Conservation (phyloP, 108 stramenopile genomes). For the Seminavis robusta region DNA sequence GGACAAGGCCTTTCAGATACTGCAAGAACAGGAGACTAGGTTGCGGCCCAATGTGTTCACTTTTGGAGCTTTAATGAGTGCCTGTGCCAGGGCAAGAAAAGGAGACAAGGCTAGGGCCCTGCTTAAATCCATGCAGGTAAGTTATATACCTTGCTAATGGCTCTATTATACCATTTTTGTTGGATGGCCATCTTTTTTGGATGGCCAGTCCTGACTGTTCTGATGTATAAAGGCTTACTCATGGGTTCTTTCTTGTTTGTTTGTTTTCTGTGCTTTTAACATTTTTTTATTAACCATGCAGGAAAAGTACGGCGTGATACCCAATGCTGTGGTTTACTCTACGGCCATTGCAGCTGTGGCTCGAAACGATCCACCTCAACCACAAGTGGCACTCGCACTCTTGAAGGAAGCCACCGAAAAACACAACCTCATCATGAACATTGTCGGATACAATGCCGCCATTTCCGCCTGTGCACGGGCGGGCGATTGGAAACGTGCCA, state of each 20-base stretch:
- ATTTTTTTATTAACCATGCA: too few species aligned
- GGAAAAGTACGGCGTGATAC: conserved; percentile 30
- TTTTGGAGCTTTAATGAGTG: conserved; percentile 67
- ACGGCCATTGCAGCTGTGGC: conserved; percentile 75
- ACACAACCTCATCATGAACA: conserved; percentile 41
- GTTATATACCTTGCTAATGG: background rate
- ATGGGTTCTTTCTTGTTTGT: background rate
- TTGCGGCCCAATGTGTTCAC: conserved; percentile 70
- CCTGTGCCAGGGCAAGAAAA: conserved; percentile 60
- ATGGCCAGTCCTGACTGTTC: conserved; percentile 24
- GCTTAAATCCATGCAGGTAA: conserved; percentile 37
- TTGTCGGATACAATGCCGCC: conserved; percentile 82
- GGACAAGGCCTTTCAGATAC: conserved; percentile 42
- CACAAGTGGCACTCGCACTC: conserved; percentile 54
- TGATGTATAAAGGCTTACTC: conserved; percentile 8
- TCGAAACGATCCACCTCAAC: conserved; percentile 32
- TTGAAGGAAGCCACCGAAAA: conserved; percentile 47
- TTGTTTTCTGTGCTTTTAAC: background rate
- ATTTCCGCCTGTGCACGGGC: conserved; percentile 70
- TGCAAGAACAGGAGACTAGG: conserved; percentile 12
- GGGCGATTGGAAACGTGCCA: conserved; percentile 62
- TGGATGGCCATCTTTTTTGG: too few species aligned
- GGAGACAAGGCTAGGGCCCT: conserved; percentile 36
- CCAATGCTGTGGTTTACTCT: conserved; percentile 75
- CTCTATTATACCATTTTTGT: too few species aligned